phyloP scores from a whole-genome alignment of 169 alveolate genomes.

The Sarcocystis neurona region DNA sequence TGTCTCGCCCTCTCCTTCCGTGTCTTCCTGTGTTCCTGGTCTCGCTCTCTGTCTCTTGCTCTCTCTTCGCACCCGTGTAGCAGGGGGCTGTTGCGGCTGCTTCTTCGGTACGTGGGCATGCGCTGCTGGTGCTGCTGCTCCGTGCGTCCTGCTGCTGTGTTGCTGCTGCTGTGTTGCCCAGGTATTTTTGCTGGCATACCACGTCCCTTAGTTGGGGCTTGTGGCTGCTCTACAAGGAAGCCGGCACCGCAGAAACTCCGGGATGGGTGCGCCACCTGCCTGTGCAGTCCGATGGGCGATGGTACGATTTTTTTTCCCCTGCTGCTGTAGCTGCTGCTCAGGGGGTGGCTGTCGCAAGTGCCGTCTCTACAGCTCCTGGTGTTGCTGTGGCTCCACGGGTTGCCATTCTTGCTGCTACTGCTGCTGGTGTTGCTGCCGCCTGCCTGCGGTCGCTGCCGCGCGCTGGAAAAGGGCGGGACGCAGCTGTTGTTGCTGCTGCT shows the following conservation, averaged over 20 bases:
- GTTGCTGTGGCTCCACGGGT: no score
- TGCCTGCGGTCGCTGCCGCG: no score
- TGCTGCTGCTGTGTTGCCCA: conserved; percentile 18
- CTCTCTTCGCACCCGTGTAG: background rate
- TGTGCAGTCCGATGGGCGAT: conserved; percentile 50
- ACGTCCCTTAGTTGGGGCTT: conserved; percentile 39
- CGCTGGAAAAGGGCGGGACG: no score
- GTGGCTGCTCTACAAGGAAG: conserved; percentile 20
- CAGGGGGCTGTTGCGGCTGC: conserved; percentile 5
- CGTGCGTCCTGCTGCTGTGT: background rate
- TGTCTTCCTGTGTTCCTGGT: background rate
- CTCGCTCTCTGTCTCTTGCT: no score
- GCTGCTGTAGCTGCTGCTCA: background rate
- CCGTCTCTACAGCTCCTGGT: no score
- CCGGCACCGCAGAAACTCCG: conserved; percentile 42
- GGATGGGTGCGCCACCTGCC: conserved; percentile 27
- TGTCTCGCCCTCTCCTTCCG: background rate
- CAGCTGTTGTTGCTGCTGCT: no score
- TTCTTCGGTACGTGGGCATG: background rate
- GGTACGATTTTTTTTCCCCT: background rate
- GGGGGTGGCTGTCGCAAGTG: no score
- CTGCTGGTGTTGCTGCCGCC: no score
- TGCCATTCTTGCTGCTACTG: no score
- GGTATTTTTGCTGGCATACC: conserved; percentile 60
- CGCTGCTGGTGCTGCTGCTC: background rate